A percentile compares a stretch with the other conserved stretches of the same genome.
Conservation (phyloP, 331 rosid species). For the Rosa hybrid region DNA sequence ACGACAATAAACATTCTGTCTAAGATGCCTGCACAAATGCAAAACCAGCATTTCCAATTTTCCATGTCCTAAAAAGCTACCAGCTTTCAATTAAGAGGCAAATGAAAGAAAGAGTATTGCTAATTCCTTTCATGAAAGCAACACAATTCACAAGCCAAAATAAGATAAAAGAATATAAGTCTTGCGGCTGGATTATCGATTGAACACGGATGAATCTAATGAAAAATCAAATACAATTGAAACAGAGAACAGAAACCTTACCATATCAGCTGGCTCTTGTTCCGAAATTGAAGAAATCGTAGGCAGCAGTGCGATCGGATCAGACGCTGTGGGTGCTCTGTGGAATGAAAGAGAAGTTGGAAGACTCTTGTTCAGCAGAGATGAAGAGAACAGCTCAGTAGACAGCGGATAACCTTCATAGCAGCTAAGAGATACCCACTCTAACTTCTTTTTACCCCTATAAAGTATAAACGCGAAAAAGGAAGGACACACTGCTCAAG, state of each 20-base stretch:
- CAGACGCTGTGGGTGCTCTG: background rate
- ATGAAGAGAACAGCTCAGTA: background rate
- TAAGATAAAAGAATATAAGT: no score
- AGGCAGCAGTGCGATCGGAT: background rate
- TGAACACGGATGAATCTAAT: background rate
- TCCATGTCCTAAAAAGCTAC: background rate
- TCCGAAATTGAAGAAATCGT: background rate
- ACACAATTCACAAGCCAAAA: no score
- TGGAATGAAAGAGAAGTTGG: background rate
- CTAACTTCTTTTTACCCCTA: no score
- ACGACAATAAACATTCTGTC: background rate
- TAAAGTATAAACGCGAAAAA: background rate
- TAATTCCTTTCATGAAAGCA: no score
- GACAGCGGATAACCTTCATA: background rate
- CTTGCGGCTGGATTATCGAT: background rate
- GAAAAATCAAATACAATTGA: background rate
- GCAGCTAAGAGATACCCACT: background rate
- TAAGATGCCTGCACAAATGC: background rate
- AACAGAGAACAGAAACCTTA: background rate
- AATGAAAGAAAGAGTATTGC: no score
- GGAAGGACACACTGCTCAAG: background rate
- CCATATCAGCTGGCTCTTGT: background rate
- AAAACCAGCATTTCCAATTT: background rate
- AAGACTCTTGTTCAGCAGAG: background rate
- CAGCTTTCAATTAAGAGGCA: background rate